Percentiles rank a stretch among this genome's conserved stretches.
Conservation (phyloP, 148 eudicot genomes). For the Arbutus unedo region DNA sequence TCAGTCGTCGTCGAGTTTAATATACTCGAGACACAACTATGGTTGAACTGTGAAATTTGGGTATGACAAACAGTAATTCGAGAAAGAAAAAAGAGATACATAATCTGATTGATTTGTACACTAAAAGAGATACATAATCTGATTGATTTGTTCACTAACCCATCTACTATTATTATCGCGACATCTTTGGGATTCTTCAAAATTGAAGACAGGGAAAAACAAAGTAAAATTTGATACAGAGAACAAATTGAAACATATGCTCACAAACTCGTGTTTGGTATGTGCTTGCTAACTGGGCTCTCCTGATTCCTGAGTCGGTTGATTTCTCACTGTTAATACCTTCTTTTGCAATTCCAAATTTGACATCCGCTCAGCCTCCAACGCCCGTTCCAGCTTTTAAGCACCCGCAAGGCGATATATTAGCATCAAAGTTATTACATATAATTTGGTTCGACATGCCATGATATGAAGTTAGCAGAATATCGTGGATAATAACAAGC, state of each 20-base stretch:
- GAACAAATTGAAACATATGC: neutral
- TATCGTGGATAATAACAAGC: neutral
- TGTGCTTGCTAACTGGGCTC: conserved; percentile 26
- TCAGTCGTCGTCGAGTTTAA: too few species aligned
- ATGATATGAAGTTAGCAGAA: neutral
- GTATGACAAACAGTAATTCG: too few species aligned
- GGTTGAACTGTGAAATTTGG: too few species aligned
- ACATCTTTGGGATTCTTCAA: neutral
- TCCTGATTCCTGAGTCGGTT: conserved; percentile 32
- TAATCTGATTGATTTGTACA: neutral
- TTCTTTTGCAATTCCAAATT: conserved; percentile 78
- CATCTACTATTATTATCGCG: neutral
- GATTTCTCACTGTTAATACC: conserved; percentile 33
- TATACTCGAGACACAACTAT: too few species aligned
- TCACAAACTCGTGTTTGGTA: neutral
- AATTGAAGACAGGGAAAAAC: neutral
- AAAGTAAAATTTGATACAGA: neutral
- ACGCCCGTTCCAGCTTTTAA: conserved; percentile 77
- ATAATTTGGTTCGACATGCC: neutral
- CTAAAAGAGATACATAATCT: neutral
- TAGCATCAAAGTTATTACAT: neutral
- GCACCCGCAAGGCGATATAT: conserved; percentile 5
- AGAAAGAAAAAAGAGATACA: too few species aligned
- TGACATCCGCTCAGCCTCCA: conserved; percentile 73
- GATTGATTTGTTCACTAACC: neutral